Percentiles rank a stretch among this genome's conserved stretches.
Conservation (phyloP, 352 stramenopile species). For the Nothophytophthora sp. region DNA sequence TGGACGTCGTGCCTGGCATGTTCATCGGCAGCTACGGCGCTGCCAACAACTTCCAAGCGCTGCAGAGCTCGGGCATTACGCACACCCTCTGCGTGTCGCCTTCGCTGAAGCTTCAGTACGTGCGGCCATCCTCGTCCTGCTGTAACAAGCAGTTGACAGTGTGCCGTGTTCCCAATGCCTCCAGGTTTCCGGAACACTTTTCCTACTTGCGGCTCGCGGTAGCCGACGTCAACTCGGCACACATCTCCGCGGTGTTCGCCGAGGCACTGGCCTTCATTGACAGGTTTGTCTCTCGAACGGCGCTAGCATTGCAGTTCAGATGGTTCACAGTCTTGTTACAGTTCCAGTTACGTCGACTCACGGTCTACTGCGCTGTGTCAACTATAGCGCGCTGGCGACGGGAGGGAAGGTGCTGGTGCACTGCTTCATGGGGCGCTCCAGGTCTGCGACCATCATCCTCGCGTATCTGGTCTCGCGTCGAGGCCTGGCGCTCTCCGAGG, state of each 20-base stretch:
- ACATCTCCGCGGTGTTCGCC: slow-evolving; percentile 50
- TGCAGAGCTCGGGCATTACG: slow-evolving; percentile 44
- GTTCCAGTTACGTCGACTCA: too few relatives aligned
- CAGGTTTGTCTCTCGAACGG: slow-evolving; percentile 26
- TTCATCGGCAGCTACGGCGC: slow-evolving; percentile 75
- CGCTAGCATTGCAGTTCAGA: too few relatives aligned
- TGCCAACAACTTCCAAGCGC: slow-evolving; percentile 45
- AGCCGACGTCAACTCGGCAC: slow-evolving; percentile 37
- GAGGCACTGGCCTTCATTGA: slow-evolving; percentile 62
- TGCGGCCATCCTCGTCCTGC: background rate
- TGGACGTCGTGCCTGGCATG: slow-evolving; percentile 33
- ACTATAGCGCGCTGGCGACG: slow-evolving; percentile 32
- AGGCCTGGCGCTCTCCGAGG: slow-evolving; percentile 34
- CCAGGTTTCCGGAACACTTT: slow-evolving; percentile 51
- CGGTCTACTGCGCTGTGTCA: background rate
- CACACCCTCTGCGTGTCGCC: slow-evolving; percentile 63
- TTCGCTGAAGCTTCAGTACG: slow-evolving; percentile 42
- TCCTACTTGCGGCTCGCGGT: slow-evolving; percentile 56
- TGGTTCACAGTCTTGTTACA: too few relatives aligned
- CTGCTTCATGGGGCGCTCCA: slow-evolving; percentile 71
- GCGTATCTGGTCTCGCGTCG: slow-evolving; percentile 58
- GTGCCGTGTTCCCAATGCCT: background rate
- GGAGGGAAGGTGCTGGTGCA: slow-evolving; percentile 74
- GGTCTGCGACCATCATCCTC: slow-evolving; percentile 67
- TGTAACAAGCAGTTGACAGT: background rate